Conservation (phyloP, 495 filamentous ascomycete genomes). For the Rhypophila decipiens region DNA sequence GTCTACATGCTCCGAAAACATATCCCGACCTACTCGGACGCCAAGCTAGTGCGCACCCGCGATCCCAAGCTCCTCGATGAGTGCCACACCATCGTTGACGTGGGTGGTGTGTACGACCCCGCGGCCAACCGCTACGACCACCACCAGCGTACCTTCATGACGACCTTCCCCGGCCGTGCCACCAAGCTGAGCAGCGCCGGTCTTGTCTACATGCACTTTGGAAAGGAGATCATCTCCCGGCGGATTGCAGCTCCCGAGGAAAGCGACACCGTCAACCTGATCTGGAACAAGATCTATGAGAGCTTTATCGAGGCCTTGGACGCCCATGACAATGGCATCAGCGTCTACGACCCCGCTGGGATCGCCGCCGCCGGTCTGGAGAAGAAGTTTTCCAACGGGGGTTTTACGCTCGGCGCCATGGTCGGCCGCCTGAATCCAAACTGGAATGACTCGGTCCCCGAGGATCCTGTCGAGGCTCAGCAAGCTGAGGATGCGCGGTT, state of each 20-base stretch:
- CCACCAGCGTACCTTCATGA: slow-evolving; percentile 86
- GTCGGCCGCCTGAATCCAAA: slow-evolving; percentile 76
- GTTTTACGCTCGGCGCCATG: slow-evolving; percentile 75
- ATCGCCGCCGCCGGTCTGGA: slow-evolving; percentile 58
- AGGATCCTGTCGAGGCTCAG: slow-evolving; percentile 54
- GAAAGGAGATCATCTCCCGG: slow-evolving; percentile 68
- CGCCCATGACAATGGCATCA: slow-evolving; percentile 94
- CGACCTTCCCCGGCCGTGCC: slow-evolving; percentile 63
- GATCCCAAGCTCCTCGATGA: slow-evolving; percentile 69
- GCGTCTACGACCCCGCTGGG: slow-evolving; percentile 61
- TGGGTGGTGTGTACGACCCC: slow-evolving; percentile 83
- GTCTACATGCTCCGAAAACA: slow-evolving; percentile 85
- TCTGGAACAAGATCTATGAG: slow-evolving; percentile 86
- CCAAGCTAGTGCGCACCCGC: slow-evolving; percentile 77
- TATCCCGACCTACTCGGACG: slow-evolving; percentile 70
- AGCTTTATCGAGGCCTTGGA: slow-evolving; percentile 94
- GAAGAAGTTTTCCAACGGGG: slow-evolving; percentile 74
- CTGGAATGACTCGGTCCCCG: slow-evolving; percentile 50
- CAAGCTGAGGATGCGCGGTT: slow-evolving; percentile 76
- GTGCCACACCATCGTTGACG: slow-evolving; percentile 94
- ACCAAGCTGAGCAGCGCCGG: slow-evolving; percentile 93
- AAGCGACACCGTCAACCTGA: slow-evolving; percentile 58
- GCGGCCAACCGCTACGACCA: slow-evolving; percentile 79
- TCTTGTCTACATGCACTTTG: slow-evolving; percentile 93
- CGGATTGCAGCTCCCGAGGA: slow-evolving; percentile 48